Conservation (phyloP, 2,329 filamentous ascomycete species). For the Metarhizium humberi region DNA sequence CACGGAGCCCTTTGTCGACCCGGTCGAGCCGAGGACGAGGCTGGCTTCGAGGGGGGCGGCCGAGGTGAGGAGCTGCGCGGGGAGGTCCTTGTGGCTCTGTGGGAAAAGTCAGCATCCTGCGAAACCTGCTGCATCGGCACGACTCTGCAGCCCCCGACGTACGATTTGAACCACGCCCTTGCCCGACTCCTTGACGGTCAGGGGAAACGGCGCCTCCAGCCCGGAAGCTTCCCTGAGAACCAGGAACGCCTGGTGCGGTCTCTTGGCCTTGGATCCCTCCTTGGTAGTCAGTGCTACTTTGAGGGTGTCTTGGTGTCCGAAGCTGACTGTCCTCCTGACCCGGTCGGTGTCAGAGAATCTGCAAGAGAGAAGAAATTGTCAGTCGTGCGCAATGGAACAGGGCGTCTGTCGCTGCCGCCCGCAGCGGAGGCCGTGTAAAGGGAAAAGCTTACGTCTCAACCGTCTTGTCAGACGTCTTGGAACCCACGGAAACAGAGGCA, state of each 20-base stretch:
- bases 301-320: conserved; percentile 63
- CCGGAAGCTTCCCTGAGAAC: conserved; percentile 69
- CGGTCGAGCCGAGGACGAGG: conserved; percentile 80
- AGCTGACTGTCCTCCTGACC: conserved; percentile 52
- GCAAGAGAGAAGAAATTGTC: not conserved
- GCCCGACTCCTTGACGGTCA: conserved; percentile 77
- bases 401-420: not conserved
- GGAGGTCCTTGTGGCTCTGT: conserved; percentile 83
- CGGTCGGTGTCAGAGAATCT: conserved; percentile 53
- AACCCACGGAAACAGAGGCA: conserved; percentile 54
- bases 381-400: not conserved
- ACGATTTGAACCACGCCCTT: conserved; percentile 82
- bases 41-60: conserved; percentile 65
- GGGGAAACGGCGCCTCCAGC: conserved; percentile 77
- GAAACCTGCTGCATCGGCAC: too few relatives aligned
- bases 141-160: conserved; percentile 29
- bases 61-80: conserved; percentile 66
- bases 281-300: conserved; percentile 76
- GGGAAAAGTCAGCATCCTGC: not conserved
- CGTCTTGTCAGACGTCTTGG: conserved; percentile 52
- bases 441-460: conserved; percentile 56
- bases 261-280: conserved; percentile 68
- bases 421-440: not conserved
- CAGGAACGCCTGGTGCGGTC: conserved; percentile 90
- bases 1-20: conserved; percentile 58